Percentiles rank a stretch among this genome's conserved stretches.
Conservation (phyloP, 495 filamentous ascomycete genomes). For the Poronia punctata region DNA sequence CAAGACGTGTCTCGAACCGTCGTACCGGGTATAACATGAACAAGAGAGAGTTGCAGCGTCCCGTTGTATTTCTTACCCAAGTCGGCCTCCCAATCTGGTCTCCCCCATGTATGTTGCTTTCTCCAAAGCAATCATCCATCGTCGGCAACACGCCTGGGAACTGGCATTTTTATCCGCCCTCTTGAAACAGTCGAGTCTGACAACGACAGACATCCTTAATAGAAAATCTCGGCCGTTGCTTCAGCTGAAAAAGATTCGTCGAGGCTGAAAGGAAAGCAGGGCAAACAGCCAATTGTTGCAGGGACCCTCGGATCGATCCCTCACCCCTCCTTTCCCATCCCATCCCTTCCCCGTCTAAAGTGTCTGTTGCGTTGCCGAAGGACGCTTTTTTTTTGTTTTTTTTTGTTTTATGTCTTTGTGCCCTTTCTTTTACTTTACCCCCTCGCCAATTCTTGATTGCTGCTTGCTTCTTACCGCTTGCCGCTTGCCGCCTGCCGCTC, state of each 20-base stretch:
- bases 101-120: no score
- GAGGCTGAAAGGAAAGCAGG: slow-evolving; percentile 12
- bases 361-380: no score
- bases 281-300: slow-evolving; percentile 10
- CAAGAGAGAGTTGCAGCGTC: slow-evolving; percentile 25
- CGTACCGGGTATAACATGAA: slow-evolving; percentile 28
- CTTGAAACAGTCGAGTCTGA: slow-evolving; percentile 28
- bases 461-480: no score
- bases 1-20: slow-evolving; percentile 21
- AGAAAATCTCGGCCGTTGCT: slow-evolving; percentile 18
- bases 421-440: no score
- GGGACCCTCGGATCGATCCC: not conserved
- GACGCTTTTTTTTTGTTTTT: no score
- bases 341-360: no score
- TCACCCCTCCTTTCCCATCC: slow-evolving; percentile 18
- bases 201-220: slow-evolving; percentile 21
- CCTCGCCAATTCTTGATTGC: no score
- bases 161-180: slow-evolving; percentile 20
- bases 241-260: slow-evolving; percentile 9
- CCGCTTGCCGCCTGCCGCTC: no score
- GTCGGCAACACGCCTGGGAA: slow-evolving; percentile 15
- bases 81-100: slow-evolving; percentile 6
- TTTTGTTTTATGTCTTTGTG: no score
- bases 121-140: slow-evolving; percentile 11
- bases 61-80: slow-evolving; percentile 15